These are phyloP conservation scores for Erucastrum elatum DNA, from an alignment of 345 rosid species.

Conservation along the genomic window DNA sequence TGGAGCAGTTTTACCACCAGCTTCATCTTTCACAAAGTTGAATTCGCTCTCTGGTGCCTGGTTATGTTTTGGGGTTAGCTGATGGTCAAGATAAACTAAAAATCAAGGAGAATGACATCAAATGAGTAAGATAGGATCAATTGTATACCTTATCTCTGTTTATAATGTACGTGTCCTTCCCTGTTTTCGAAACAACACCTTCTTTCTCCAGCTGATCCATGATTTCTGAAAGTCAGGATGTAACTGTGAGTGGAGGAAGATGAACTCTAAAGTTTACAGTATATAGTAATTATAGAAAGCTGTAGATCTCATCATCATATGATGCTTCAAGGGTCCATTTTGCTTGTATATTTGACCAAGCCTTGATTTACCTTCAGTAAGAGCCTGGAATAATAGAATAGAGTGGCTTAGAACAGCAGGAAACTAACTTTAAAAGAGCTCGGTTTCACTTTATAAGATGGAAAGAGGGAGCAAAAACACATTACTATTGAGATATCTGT, in stretches of 20 bases:
- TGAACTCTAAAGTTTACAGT: constrained; percentile 4
- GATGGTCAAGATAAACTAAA: not conserved
- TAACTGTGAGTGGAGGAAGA: constrained; percentile 21
- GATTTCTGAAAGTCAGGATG: constrained; percentile 60
- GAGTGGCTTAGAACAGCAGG: constrained; percentile 10
- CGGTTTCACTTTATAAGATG: not conserved
- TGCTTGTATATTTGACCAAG: constrained; percentile 17
- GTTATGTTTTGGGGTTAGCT: not conserved
- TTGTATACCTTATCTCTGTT: constrained; percentile 59
- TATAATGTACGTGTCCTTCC: constrained; percentile 60
- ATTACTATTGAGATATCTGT: constrained; percentile 81
- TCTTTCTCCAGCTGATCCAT: constrained; percentile 75
- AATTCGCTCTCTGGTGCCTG: constrained; percentile 63
- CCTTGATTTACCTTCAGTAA: constrained; percentile 68
- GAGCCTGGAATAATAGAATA: constrained; percentile 53
- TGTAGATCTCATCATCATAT: constrained; percentile 1
- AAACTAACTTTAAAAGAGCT: constrained; percentile 16
- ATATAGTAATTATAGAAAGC: not conserved
- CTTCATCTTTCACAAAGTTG: constrained; percentile 73
- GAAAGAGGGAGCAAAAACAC: constrained; percentile 2
- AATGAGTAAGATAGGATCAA: not conserved
- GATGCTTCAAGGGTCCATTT: constrained; percentile 4
- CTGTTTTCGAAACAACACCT: constrained; percentile 59
- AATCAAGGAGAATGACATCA: not conserved
- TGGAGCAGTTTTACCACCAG: constrained; percentile 42